These are phyloP conservation scores for Tephrocybe rancida DNA, from an alignment of 768 basidiomycete genomes.

Conservation along the genomic window DNA sequence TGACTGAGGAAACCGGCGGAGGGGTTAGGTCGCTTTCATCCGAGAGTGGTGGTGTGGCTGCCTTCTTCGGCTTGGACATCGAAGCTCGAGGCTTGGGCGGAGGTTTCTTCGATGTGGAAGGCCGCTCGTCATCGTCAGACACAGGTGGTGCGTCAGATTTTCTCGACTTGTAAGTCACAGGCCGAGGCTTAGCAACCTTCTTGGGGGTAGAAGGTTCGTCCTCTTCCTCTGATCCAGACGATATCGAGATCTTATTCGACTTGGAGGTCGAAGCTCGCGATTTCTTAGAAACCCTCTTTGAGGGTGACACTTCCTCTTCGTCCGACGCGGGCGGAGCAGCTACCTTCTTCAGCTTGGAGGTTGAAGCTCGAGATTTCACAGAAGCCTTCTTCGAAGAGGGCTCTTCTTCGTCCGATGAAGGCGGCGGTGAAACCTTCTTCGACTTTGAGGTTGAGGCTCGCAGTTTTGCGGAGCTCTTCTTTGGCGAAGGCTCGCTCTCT, in stretches of 20 bases:
- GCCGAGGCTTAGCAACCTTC: too few species aligned
- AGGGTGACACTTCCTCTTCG: conserved; percentile 7
- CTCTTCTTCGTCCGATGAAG: too few species aligned
- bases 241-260: too few species aligned
- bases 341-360: not conserved
- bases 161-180: not conserved
- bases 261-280: not conserved
- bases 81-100: too few species aligned
- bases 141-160: not conserved
- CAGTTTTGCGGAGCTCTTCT: not conserved
- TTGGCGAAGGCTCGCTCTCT: not conserved
- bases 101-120: too few species aligned
- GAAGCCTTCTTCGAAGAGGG: too few species aligned
- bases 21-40: conserved; percentile 7
- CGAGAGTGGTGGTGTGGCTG: not conserved
- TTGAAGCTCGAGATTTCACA: too few species aligned
- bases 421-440: too few species aligned
- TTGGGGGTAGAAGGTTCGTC: too few species aligned
- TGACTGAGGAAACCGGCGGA: not conserved
- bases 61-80: not conserved
- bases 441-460: not conserved
- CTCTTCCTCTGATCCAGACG: too few species aligned
- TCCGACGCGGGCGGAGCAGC: conserved; percentile 1
- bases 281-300: too few species aligned
- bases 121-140: conserved; percentile 12